phyloP scores from a whole-genome alignment of 257 asterid genomes.

The Capsicum rhomboideum region DNA sequence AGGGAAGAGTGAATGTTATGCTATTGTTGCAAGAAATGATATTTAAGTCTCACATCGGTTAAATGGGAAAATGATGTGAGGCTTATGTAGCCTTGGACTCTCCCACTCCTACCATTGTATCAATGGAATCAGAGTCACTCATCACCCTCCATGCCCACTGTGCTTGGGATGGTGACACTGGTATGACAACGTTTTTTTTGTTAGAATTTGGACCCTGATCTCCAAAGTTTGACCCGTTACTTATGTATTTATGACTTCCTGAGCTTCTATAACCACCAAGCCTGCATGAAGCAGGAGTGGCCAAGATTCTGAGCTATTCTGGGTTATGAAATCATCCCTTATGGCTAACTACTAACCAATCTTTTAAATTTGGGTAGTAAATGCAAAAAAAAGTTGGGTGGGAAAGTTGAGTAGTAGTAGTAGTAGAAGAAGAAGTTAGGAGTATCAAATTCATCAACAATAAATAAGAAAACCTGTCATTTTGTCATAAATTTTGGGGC shows the following conservation, averaged over 20 bases:
- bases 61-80: too few relatives aligned
- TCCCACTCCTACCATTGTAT: too few relatives aligned
- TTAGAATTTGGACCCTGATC: too few relatives aligned
- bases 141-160: too few relatives aligned
- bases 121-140: too few relatives aligned
- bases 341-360: slow-evolving; percentile 17
- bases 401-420: background rate
- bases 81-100: too few relatives aligned
- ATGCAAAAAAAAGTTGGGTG: slow-evolving; percentile 12
- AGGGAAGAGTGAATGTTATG: too few relatives aligned
- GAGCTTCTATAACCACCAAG: background rate
- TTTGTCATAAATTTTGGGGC: slow-evolving; percentile 5
- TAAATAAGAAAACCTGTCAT: slow-evolving; percentile 6
- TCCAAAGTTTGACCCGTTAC: background rate
- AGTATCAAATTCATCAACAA: slow-evolving; percentile 6
- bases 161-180: too few relatives aligned
- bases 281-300: background rate
- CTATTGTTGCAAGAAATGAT: too few relatives aligned
- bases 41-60: too few relatives aligned
- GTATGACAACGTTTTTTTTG: too few relatives aligned
- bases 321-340: background rate
- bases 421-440: background rate
- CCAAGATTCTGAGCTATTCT: background rate
- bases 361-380: slow-evolving; percentile 1
- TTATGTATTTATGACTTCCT: background rate